phyloP scores from a whole-genome alignment of 1,139 yeast species.

The Zygoascus meyerae region DNA sequence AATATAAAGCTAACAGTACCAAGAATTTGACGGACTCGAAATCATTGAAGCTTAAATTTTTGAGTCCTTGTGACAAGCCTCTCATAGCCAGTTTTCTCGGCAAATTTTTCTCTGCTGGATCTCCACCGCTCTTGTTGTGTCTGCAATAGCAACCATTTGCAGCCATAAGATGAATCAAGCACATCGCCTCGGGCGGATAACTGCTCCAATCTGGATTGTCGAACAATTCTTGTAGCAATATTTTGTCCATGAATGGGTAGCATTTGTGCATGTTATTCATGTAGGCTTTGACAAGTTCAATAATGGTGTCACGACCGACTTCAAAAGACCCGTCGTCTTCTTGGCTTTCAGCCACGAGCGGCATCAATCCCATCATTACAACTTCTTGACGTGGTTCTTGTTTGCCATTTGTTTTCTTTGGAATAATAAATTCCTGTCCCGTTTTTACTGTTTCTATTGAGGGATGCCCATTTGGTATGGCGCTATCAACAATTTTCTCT shows the following conservation, averaged over 20 bases:
- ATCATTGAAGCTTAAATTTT: neutral
- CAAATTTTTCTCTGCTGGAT: neutral
- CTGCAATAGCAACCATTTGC: neutral
- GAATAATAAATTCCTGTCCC: neutral
- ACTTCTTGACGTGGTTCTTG: neutral
- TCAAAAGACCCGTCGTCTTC: neutral
- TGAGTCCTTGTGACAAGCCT: neutral
- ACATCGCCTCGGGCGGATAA: neutral
- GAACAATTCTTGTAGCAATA: neutral
- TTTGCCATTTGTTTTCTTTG: too few relatives aligned
- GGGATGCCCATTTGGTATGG: neutral
- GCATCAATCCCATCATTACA: neutral
- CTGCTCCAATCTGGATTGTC: neutral
- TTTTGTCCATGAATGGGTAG: neutral
- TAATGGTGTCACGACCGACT: neutral
- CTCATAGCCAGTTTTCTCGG: neutral
- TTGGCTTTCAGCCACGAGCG: neutral
- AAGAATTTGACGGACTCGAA: neutral
- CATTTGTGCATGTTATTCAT: neutral
- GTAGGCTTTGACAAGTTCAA: neutral
- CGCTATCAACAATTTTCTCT: neutral
- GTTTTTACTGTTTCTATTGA: neutral
- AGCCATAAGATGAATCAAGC: neutral
- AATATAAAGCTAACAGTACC: neutral
- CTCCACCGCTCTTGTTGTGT: neutral